Evolutionary conservation across 2,329 filamentous ascomycete species (phyloP).

Genomic region (Colletotrichum sidae): DNA sequence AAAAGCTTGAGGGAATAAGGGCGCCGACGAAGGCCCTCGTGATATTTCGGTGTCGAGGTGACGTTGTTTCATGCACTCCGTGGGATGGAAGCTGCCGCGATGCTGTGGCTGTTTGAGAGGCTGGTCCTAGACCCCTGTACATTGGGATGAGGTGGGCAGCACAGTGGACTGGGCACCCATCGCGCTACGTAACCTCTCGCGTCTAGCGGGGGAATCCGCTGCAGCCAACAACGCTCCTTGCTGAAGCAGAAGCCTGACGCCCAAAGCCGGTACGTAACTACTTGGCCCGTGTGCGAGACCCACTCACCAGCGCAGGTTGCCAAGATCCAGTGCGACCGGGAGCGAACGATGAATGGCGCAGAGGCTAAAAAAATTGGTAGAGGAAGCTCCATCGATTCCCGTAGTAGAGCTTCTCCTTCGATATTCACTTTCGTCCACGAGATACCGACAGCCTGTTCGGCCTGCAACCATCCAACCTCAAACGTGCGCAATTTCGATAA

Average conservation of each 20-base stretch:
- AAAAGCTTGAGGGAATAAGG: neutral
- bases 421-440: conserved; percentile 30
- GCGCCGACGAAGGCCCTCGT: conserved; percentile 16
- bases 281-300: conserved; percentile 30
- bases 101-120: conserved; percentile 24
- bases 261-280: neutral
- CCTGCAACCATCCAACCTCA: conserved; percentile 11
- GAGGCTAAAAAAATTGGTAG: conserved; percentile 40
- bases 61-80: conserved; percentile 31
- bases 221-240: conserved; percentile 3
- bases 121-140: conserved; percentile 16
- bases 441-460: conserved; percentile 13
- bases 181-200: conserved; percentile 28
- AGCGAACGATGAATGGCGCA: conserved; percentile 25
- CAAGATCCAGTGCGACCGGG: conserved; percentile 33
- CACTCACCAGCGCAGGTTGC: conserved; percentile 25
- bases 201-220: neutral
- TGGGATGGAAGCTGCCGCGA: conserved; percentile 31
- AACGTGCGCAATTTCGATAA: conserved; percentile 13
- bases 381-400: conserved; percentile 37
- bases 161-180: conserved; percentile 18
- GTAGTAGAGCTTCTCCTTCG: conserved; percentile 35
- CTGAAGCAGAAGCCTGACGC: neutral
- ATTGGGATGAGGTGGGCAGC: conserved; percentile 9
- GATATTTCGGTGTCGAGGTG: conserved; percentile 13